These are phyloP conservation scores for Termitomyces sp. DNA, from an alignment of 1,284 basidiomycete species.

Conservation along the genomic window DNA sequence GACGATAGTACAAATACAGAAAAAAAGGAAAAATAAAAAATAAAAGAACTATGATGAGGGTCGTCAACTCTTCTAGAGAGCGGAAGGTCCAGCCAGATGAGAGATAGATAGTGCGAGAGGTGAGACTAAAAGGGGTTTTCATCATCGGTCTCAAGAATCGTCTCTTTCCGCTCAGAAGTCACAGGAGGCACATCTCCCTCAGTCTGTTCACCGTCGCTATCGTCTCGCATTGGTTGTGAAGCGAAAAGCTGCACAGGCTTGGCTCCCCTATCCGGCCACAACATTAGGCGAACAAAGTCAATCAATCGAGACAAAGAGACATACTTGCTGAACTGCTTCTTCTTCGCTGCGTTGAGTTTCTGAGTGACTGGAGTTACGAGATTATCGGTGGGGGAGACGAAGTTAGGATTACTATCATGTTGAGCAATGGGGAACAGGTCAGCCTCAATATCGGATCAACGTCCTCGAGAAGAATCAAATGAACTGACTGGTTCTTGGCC, in stretches of 20 bases:
- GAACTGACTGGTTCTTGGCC: constrained; percentile 73
- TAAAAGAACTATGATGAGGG: constrained; percentile 13
- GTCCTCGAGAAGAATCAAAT: not conserved
- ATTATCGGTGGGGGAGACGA: constrained; percentile 88
- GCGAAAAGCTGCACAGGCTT: constrained; percentile 61
- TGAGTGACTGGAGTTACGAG: constrained; percentile 88
- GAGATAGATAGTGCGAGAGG: constrained; percentile 16
- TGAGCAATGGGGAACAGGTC: constrained; percentile 3
- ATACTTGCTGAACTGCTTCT: constrained; percentile 88
- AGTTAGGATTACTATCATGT: constrained; percentile 65
- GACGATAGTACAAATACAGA: constrained; percentile 18
- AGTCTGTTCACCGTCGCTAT: constrained; percentile 38
- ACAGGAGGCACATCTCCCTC: constrained; percentile 10
- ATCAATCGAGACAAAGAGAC: constrained; percentile 24
- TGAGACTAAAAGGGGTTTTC: constrained; percentile 55
- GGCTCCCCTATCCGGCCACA: constrained; percentile 35
- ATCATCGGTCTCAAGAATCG: constrained; percentile 38
- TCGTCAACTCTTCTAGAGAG: constrained; percentile 17
- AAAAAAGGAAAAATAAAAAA: constrained; percentile 9
- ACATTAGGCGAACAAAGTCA: constrained; percentile 4
- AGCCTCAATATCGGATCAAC: constrained; percentile 1
- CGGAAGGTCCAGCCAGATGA: constrained; percentile 18
- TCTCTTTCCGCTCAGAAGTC: constrained; percentile 21
- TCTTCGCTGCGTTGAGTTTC: constrained; percentile 84
- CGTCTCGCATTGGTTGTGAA: constrained; percentile 25